Base-by-base conservation (phyloP, 2,329 filamentous ascomycete species). In the Clarireedia monteithiana region DNA sequence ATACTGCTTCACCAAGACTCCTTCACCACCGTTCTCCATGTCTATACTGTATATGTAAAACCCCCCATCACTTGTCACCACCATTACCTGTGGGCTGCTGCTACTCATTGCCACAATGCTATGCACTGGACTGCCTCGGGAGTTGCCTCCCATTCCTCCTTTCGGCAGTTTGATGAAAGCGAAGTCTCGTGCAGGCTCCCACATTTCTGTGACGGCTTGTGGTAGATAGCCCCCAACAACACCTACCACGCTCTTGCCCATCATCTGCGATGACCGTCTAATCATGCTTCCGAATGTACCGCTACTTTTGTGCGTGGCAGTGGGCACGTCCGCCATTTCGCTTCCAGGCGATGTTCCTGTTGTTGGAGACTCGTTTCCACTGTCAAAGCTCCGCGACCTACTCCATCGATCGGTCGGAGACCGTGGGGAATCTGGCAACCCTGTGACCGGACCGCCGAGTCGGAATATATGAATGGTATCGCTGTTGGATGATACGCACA, bases 91-190 rank as follows among this genome's bases (percentile, higher is more conserved):
- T 0, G 94, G 94, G 26, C 88, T 91, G 68, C 85, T 95, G 67
- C 86, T 94, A 69, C 89, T 96, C 86, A 99, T 95, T 7, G 94
- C 92, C 45, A 99, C 94, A n/a, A 99, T 92, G 62, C 90, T 96
- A 62, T 88, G 80, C 42, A 95, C 72, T 0, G 89, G 85, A 0
- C 78, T 75, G n/a, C 67, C 67, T 38, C 61, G 65, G 14, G 58
- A 64, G 48, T 69, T 66, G 1, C 67, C 61, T 4, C 66, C 66
- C 30, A 71, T 67, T 24, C 69, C 66, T 24, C 72, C 72, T 67
- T 87, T 89, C 14, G 92, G 92, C 48, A 99, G 82, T 70, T 94
- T 95, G 67, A 97, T 91, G 78, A 89, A 97, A 1, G 94, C 94
- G 73, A 99, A 99, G 71, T 99, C 94, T 54, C 94, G 83, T 58